Conservation (phyloP, 352 stramenopile genomes). For the Phytophthora megakarya region DNA sequence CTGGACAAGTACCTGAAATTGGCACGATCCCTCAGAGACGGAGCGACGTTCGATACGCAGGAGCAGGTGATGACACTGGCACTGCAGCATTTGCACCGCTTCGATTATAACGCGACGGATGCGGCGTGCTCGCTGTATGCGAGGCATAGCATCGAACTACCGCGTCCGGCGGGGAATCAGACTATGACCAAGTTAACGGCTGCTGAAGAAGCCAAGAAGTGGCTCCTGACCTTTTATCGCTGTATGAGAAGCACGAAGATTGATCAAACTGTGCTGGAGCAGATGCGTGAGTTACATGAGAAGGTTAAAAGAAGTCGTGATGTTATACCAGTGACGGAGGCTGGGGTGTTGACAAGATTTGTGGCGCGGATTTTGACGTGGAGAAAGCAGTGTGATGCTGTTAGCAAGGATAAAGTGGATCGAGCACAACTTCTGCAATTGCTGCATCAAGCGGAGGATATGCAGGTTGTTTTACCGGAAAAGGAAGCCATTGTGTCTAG, state of each 20-base stretch:
- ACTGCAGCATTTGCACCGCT: constrained; percentile 80
- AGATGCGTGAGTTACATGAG: constrained; percentile 49
- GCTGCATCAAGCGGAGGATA: constrained; percentile 63
- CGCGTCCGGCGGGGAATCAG: constrained; percentile 27
- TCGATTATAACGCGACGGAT: constrained; percentile 80
- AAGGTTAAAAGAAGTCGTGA: constrained; percentile 35
- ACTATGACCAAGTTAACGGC: constrained; percentile 21
- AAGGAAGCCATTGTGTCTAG: constrained; percentile 46
- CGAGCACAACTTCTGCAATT: constrained; percentile 53
- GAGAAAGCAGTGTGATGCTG: constrained; percentile 44
- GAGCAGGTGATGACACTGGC: constrained; percentile 76
- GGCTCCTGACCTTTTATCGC: constrained; percentile 71
- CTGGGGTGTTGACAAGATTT: constrained; percentile 57
- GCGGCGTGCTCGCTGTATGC: constrained; percentile 83
- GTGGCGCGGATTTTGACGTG: constrained; percentile 61
- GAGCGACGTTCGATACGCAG: constrained; percentile 78
- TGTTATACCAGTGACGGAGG: constrained; percentile 48
- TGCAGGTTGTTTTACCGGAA: constrained; percentile 50
- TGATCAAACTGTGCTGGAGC: constrained; percentile 41
- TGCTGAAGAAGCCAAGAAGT: constrained; percentile 58
- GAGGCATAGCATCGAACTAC: constrained; percentile 79
- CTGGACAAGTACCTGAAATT: constrained; percentile 85
- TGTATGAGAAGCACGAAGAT: constrained; percentile 51
- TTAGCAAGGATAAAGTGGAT: constrained; percentile 43
- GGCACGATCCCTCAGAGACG: constrained; percentile 71